Evolutionary conservation across 2,329 filamentous ascomycete genomes (phyloP), one percentile per base, ranked within the genome.

Genomic region (Colletotrichum sidae): DNA sequence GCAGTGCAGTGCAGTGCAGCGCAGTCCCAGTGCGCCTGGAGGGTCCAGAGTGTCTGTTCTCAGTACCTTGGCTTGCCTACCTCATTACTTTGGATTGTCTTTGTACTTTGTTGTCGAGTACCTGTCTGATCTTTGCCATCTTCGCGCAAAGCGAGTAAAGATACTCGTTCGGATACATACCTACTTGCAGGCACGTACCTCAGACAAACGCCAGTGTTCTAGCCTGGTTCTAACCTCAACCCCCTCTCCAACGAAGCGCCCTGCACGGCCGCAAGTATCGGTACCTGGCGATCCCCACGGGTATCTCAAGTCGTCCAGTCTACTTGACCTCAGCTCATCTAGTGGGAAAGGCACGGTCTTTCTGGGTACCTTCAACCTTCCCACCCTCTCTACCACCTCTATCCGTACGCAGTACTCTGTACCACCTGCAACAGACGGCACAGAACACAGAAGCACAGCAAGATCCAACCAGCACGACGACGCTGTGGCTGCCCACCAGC

Each of bases 41-140:
- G 45, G 51, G 52, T 53, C 25, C 25, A 25, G 58, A 65, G 58
- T 37, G 62, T 62, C 62, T 62, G 62, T 62, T 65, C 58, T 39
- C 42, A n/a, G 45, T 44, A 33, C 51, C 37, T 41, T 46, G 39
- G 25, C 25, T 25, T 25, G 25, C 25, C 25, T 25, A 25, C 25
- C 3, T 25, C 25, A 25, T 4, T 25, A 25, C 25, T 5, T 25
- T 25, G 25, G 38, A 17, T 60, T 41, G 39, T 13, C 15, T 13
- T 4, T 25, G 25, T 5, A 25, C 25, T 25, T 25, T 25, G 25
- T 25, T 25, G 25, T 25, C 25, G 25, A 25, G 25, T 25, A 25
- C 25, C 25, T 25, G 25, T 25, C 25, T 25, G 25, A 25, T 25
- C 25, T 25, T 25, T 25, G 25, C 25, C 25, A 25, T 25, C 25